These are phyloP conservation scores for Kurtzmaniella cleridarum DNA, from an alignment of 805 yeast species.

Conservation along the genomic window DNA sequence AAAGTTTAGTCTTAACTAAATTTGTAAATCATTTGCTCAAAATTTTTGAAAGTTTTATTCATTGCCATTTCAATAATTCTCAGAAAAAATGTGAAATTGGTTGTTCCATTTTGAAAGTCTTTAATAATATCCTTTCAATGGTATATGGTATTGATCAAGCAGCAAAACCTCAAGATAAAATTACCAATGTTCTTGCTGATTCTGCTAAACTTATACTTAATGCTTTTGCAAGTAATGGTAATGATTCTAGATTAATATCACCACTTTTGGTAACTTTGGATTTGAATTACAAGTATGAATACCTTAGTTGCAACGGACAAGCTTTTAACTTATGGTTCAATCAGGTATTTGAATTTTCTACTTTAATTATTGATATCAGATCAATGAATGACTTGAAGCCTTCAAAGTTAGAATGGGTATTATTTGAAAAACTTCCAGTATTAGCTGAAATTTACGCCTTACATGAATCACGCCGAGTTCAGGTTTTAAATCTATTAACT, in stretches of 20 bases:
- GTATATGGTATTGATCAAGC: conserved; percentile 50
- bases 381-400: conserved; percentile 43
- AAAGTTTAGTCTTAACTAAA: conserved; percentile 50
- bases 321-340: conserved; percentile 14
- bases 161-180: conserved; percentile 26
- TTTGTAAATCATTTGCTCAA: conserved; percentile 54
- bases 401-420: conserved; percentile 57
- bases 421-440: conserved; percentile 52
- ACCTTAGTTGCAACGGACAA: no score
- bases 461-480: conserved; percentile 42
- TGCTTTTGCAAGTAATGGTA: conserved; percentile 2
- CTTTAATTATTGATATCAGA: conserved; percentile 53
- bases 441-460: conserved; percentile 55
- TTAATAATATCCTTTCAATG: conserved; percentile 47
- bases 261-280: no score
- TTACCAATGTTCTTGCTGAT: conserved; percentile 44
- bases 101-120: conserved; percentile 45
- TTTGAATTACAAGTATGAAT: no score
- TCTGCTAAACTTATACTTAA: conserved; percentile 48
- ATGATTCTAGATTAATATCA: no score
- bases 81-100: conserved; percentile 62
- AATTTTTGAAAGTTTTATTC: conserved; percentile 67
- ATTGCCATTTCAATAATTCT: conserved; percentile 59
- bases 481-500: conserved; percentile 52
- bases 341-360: conserved; percentile 50